Conservation (phyloP, 164 flowering plant species). For the Echeveria elegans region DNA sequence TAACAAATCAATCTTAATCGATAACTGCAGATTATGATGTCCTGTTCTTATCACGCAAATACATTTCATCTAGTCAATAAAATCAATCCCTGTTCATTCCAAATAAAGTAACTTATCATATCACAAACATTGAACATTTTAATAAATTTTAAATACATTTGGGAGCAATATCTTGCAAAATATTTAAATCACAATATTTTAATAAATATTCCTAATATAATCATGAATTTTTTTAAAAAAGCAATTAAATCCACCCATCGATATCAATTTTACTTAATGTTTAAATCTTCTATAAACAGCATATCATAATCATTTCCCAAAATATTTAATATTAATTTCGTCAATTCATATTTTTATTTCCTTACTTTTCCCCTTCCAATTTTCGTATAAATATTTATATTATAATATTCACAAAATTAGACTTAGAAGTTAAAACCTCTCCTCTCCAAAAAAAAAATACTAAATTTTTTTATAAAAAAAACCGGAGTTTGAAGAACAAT, state of each 20-base stretch:
- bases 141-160: neutral
- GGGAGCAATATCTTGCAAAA: neutral
- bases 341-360: neutral
- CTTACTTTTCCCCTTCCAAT: neutral
- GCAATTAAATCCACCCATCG: neutral
- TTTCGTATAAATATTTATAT: neutral
- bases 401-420: neutral
- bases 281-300: neutral
- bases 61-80: no score
- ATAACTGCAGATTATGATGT: no score
- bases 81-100: neutral
- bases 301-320: slow-evolving; percentile 2
- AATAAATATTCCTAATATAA: neutral
- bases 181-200: neutral
- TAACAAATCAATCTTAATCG: no score
- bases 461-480: no score
- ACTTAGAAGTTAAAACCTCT: neutral
- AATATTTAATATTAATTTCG: slow-evolving; percentile 1
- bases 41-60: neutral
- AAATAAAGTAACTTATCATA: neutral
- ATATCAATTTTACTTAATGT: neutral
- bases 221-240: neutral
- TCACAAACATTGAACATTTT: neutral
- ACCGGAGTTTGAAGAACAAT: no score
- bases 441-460: neutral